A percentile compares a stretch with the other conserved stretches of the same genome.
These are phyloP conservation scores for Xylariaceae sp. DNA, from an alignment of 2,329 filamentous ascomycete genomes.

Conservation along the genomic window DNA sequence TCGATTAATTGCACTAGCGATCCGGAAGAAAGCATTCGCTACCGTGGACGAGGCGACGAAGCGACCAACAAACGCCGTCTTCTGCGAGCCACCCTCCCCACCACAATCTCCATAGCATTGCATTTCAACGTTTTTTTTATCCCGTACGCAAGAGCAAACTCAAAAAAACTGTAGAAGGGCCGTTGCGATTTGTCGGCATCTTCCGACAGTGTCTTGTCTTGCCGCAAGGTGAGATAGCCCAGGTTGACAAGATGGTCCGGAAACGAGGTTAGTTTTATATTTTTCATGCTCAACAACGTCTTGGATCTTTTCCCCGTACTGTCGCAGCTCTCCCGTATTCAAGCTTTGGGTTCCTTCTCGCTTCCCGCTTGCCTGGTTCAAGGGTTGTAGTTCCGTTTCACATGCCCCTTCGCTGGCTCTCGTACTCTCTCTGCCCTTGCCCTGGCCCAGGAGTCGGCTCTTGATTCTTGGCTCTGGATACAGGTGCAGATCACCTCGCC, in stretches of 20 bases:
- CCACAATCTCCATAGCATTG: neutral
- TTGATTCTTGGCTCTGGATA: neutral
- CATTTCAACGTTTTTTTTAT: neutral
- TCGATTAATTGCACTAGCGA: neutral
- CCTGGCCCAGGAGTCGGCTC: slow-evolving; percentile 10
- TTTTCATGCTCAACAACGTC: slow-evolving; percentile 6
- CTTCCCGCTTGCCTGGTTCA: slow-evolving; percentile 9
- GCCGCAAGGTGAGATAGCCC: slow-evolving; percentile 7
- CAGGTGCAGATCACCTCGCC: slow-evolving; percentile 9
- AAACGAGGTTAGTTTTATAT: slow-evolving; percentile 47
- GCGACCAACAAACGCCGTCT: slow-evolving; percentile 6
- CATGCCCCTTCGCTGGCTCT: slow-evolving; percentile 1
- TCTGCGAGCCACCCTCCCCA: neutral
- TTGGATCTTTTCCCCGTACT: no score
- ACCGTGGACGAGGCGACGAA: slow-evolving; percentile 3
- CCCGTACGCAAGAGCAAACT: slow-evolving; percentile 8
- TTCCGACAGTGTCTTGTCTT: slow-evolving; percentile 9
- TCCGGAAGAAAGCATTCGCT: neutral
- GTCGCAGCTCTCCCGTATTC: no score
- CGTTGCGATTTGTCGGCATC: slow-evolving; percentile 12
- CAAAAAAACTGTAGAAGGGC: slow-evolving; percentile 1
- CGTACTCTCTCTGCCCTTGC: neutral
- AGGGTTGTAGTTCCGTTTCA: slow-evolving; percentile 14
- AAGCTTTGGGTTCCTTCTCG: slow-evolving; percentile 8
- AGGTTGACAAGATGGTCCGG: slow-evolving; percentile 42